phyloP scores from a whole-genome alignment of 1,139 yeast species.

The Yamadazyma sp. region DNA sequence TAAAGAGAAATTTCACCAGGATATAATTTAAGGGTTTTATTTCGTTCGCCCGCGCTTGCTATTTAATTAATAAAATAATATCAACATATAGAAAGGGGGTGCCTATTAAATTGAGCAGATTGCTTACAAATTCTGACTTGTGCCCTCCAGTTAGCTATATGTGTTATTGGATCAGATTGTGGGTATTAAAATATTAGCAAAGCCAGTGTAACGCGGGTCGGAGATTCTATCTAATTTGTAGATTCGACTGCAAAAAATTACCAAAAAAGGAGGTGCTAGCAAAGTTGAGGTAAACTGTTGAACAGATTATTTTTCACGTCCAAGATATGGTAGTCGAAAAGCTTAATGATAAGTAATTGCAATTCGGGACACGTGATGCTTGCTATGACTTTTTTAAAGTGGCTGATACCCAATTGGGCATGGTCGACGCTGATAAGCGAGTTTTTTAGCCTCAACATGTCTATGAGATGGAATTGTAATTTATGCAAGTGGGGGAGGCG shows the following conservation, averaged over 20 bases:
- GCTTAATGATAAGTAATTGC: conserved; percentile 5
- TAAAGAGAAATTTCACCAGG: neutral
- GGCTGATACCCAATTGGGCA: conserved; percentile 3
- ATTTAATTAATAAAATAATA: neutral
- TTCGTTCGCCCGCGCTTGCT: conserved; percentile 1
- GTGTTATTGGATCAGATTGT: no score
- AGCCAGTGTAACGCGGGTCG: no score
- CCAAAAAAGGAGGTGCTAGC: neutral
- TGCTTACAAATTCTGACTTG: no score
- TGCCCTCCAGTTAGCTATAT: no score
- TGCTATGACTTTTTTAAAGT: conserved; percentile 3
- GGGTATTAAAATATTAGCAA: no score
- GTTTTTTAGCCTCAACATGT: conserved; percentile 9
- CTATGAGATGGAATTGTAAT: conserved; percentile 9
- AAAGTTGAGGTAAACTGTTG: conserved; percentile 6
- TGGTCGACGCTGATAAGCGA: conserved; percentile 10
- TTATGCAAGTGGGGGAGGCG: conserved; percentile 4
- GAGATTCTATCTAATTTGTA: no score
- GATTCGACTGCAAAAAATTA: conserved; percentile 1
- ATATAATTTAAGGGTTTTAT: conserved; percentile 1
- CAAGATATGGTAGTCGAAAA: conserved; percentile 8
- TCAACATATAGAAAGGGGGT: no score
- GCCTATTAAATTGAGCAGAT: no score
- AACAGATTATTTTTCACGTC: conserved; percentile 7
- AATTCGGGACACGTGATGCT: conserved; percentile 1